Percentiles rank a stretch among this genome's conserved stretches.
Conservation (phyloP, 805 yeast genomes). For the Candida peoriensis region DNA sequence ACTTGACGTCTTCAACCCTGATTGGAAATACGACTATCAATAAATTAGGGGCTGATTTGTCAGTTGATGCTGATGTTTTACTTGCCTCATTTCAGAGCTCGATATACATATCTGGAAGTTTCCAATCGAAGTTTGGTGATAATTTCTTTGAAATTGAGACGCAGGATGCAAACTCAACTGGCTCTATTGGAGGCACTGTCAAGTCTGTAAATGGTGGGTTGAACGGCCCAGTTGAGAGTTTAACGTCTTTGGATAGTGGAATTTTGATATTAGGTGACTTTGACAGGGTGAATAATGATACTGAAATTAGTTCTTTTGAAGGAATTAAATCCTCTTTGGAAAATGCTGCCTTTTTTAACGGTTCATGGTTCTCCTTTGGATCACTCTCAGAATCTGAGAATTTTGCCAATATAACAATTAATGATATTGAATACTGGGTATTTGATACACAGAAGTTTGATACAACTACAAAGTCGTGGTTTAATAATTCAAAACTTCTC, state of each 20-base stretch:
- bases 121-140: slow-evolving; percentile 32
- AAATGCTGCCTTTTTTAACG: slow-evolving; percentile 32
- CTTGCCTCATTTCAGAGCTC: slow-evolving; percentile 28
- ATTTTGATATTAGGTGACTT: slow-evolving; percentile 47
- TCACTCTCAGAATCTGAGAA: slow-evolving; percentile 17
- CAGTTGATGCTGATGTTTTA: slow-evolving; percentile 36
- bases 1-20: slow-evolving; percentile 17
- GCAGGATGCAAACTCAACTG: slow-evolving; percentile 12
- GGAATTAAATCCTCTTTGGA: slow-evolving; percentile 28
- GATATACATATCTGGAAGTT: slow-evolving; percentile 46
- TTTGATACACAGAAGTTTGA: slow-evolving; percentile 41
- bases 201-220: slow-evolving; percentile 32
- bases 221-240: slow-evolving; percentile 31
- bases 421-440: slow-evolving; percentile 36
- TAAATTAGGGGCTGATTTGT: slow-evolving; percentile 28
- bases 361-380: slow-evolving; percentile 41
- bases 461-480: slow-evolving; percentile 32
- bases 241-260: slow-evolving; percentile 28
- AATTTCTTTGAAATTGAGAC: slow-evolving; percentile 33
- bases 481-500: slow-evolving; percentile 22
- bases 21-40: slow-evolving; percentile 46
- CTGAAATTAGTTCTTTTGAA: slow-evolving; percentile 26
- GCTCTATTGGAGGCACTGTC: slow-evolving; percentile 17
- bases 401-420: slow-evolving; percentile 25
- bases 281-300: slow-evolving; percentile 28